Evolutionary conservation across 148 eudicot species (phyloP).

Genomic region (Rheum nobile): DNA sequence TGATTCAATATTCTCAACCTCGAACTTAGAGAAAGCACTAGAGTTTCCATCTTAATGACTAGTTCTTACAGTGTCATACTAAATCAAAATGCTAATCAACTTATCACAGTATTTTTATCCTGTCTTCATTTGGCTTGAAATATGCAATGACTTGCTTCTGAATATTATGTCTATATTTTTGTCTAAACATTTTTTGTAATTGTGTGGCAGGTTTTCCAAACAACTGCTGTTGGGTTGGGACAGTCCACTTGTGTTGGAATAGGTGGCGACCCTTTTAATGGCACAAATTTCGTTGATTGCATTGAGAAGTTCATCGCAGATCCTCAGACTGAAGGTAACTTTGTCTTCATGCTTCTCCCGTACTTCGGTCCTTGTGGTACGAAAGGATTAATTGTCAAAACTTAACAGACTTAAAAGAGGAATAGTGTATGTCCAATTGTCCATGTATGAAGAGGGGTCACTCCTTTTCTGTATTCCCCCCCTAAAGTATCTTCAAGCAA

Average conservation of each 20-base stretch:
- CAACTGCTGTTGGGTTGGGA: slow-evolving; percentile 95
- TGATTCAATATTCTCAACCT: neutral
- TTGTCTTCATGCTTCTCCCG: neutral
- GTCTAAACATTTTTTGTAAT: neutral
- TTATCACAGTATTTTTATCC: neutral
- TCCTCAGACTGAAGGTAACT: slow-evolving; percentile 93
- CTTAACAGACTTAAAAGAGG: neutral
- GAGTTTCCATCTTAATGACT: neutral
- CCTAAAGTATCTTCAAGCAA: neutral
- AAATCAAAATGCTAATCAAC: neutral
- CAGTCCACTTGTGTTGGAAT: slow-evolving; percentile 98
- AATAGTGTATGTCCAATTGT: neutral
- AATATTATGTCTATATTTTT: neutral
- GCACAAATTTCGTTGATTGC: slow-evolving; percentile 97
- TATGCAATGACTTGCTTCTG: neutral
- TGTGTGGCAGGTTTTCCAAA: slow-evolving; percentile 76
- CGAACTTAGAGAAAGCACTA: neutral
- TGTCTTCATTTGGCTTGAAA: neutral
- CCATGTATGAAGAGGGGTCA: neutral
- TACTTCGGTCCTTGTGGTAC: neutral
- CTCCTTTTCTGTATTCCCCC: neutral
- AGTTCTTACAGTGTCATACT: neutral
- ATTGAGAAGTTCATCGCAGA: slow-evolving; percentile 82
- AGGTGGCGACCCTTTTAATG: slow-evolving; percentile 99
- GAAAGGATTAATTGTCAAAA: neutral